Percentiles rank a stretch among this genome's conserved stretches.
phyloP scores from a whole-genome alignment of 202 grass and related monocot genomes.

The Schoenoplectus triqueter region DNA sequence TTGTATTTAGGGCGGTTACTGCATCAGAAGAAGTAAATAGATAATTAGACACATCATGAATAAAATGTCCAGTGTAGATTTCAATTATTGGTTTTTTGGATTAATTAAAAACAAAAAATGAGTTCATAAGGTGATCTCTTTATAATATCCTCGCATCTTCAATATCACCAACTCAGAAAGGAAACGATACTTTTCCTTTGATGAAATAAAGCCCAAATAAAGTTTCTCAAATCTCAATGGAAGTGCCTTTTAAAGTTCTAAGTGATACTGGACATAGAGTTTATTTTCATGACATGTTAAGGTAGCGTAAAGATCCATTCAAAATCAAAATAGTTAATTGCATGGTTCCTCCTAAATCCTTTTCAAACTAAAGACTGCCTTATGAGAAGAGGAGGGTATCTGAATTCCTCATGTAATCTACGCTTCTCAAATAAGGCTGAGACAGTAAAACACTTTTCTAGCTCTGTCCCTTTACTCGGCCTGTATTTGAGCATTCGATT shows the following conservation, averaged over 20 bases:
- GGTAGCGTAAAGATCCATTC: neutral
- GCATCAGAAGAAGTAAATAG: constrained; percentile 16
- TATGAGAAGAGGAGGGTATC: too few species aligned
- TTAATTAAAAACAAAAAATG: neutral
- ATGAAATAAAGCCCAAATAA: neutral
- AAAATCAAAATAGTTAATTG: neutral
- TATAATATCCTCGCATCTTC: neutral
- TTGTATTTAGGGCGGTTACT: constrained; percentile 40
- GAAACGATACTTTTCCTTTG: neutral
- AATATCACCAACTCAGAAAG: neutral
- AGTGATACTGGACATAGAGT: neutral
- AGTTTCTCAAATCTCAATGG: neutral
- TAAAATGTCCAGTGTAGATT: neutral
- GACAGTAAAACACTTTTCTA: too few species aligned
- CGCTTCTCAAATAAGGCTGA: too few species aligned
- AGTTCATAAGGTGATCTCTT: neutral
- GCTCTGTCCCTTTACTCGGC: too few species aligned
- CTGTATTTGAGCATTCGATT: too few species aligned
- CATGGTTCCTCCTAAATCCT: too few species aligned
- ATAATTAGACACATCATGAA: neutral
- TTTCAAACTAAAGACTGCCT: too few species aligned
- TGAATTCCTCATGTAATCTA: too few species aligned
- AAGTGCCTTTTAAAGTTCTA: neutral
- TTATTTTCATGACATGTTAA: neutral
- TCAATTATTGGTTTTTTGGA: neutral